Base-by-base conservation (phyloP, 1,284 basidiomycete species). In the Inonotus hispidus region DNA sequence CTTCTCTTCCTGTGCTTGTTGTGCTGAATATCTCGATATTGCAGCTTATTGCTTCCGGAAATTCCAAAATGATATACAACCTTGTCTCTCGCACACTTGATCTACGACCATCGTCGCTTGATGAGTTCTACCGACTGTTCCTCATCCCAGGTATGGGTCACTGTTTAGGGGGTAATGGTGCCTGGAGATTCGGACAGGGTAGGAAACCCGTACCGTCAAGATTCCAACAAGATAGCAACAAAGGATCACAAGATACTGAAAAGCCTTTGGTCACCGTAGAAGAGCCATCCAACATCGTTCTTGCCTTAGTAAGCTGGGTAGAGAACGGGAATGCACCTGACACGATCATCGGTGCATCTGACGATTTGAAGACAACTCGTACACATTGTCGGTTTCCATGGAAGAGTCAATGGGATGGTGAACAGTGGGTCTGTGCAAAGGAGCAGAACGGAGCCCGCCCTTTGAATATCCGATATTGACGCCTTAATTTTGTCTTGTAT, bases 81-180 rank as follows among this genome's bases (percentile, higher is more conserved):
- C 67, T 67, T 45, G 71, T 76, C 47, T 60, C 68, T 21, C 68
- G 65, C 60, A 71, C 66, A 47, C 62, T 67, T 14, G 63, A 68
- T 46, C 67, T 67, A 53, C 56, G 63, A 4, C 52, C 68, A 39
- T n/a, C 19, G 37, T 65, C 68, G 41, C 68, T 75, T 21, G 68
- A 72, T 56, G 67, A 72, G 43, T 72, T 70, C 64, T 78, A 77
- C 67, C 71, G 73, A 14, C 70, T 77, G n/a, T 78, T 76, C 67
- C 66, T 73, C 27, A 71, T 77, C 16, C 73, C 75, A 0, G 77
- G 76, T 1, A 77, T 79, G 75, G 64, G 65, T 14, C 76, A 78
- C 62, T 77, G 76, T 67, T 66, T 60, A 35, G 71, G 65, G 8
- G 62, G 60, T 1, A 46, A 46, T 13, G 54, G 56, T 50, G 68